These are phyloP conservation scores for Candida albicans DNA, from an alignment of 1,139 yeast species.

Conservation along the genomic window DNA sequence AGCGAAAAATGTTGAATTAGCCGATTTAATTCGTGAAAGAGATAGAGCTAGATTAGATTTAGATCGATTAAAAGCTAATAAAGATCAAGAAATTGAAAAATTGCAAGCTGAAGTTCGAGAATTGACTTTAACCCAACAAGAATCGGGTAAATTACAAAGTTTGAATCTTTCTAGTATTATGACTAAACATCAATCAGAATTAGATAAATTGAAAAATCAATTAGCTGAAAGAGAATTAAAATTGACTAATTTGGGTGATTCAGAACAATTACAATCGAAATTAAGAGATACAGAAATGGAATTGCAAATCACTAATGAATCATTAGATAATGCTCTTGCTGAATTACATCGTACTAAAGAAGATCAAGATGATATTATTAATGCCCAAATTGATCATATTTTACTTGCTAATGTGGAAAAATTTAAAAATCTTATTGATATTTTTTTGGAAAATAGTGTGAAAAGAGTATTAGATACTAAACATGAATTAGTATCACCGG, in stretches of 20 bases:
- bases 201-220: constrained; percentile 43
- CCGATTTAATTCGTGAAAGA: constrained; percentile 85
- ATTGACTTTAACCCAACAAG: constrained; percentile 58
- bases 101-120: constrained; percentile 68
- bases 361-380: constrained; percentile 54
- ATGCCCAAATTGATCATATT: constrained; percentile 60
- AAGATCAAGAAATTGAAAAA: constrained; percentile 66
- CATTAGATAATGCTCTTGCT: constrained; percentile 70
- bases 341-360: constrained; percentile 59
- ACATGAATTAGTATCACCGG: constrained; percentile 71
- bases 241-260: constrained; percentile 20
- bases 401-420: constrained; percentile 51
- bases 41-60: constrained; percentile 85
- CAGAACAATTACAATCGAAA: constrained; percentile 41
- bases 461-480: constrained; percentile 73
- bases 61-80: constrained; percentile 68
- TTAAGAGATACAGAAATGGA: constrained; percentile 75
- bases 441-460: constrained; percentile 68
- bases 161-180: constrained; percentile 63
- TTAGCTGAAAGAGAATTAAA: constrained; percentile 29
- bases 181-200: constrained; percentile 60
- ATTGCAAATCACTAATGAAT: constrained; percentile 75
- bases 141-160: constrained; percentile 66
- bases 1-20: constrained; percentile 82
- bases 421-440: constrained; percentile 64